Evolutionary conservation across 2,329 filamentous ascomycete species (phyloP), one percentile per base, ranked within the genome.

Genomic region (Clarireedia homoeocarpa): DNA sequence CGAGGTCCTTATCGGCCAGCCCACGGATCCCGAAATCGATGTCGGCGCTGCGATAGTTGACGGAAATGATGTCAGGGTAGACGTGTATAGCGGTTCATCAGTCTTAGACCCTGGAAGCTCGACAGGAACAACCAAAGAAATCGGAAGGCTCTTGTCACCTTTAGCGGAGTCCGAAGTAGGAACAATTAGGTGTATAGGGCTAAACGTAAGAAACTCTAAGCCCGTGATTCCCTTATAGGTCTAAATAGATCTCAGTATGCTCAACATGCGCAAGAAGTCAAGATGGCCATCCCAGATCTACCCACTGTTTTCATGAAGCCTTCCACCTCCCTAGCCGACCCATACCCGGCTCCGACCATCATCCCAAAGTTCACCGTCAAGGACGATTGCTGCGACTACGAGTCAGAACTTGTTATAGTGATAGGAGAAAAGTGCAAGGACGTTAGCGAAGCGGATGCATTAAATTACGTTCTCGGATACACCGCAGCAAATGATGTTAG

Each of bases 71-170:
- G 80, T 85, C 38, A 64, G 73, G 27, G 80, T 82, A 47, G 73
- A 74, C 42, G 72, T 82, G 6, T 84, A 80, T 70, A 80, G 77
- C 24, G 82, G 83, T 17, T 72, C 71, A 1, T 85, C 83, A 2
- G 78, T 83, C 1, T 69, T 85, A 47, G 71, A 69, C 24, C 76
- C 81, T 0, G 83, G 82, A 2, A 67, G 71, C 23, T 71, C 72
- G 12, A 83, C 81, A 1, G 76, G 71, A 30, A 71, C 72, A 59
- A 69, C 70, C 3, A 75, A 75, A 65, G 67, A 70, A 39, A 73
- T 80, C 59, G 72, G 47, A 6, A 67, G 65, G 9, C 53, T 77
- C 6, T 67, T 78, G n/a, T 76, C 74, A 6, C 75, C 75, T 14
- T 56, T 77, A 15, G 66, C 73, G 12, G 66, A 70, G 58, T 65